These are phyloP conservation scores for Diaporthe batatas DNA, from an alignment of 2,329 filamentous ascomycete genomes.

Conservation along the genomic window DNA sequence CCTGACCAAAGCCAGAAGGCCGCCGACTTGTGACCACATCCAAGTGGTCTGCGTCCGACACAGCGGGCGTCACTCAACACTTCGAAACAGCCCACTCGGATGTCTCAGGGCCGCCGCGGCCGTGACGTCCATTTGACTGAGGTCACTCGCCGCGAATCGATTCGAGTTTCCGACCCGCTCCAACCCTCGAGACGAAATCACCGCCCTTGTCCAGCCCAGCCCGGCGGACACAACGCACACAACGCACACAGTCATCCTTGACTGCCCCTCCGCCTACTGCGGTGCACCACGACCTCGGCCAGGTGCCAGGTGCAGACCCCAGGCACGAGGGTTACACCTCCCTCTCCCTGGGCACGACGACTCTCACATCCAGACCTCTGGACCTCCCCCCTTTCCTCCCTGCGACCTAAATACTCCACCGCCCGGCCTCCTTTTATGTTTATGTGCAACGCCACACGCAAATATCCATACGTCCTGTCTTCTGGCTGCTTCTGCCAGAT, in stretches of 20 bases:
- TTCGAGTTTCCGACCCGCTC: slow-evolving; percentile 12
- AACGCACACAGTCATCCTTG: slow-evolving; percentile 2
- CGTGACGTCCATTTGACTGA: slow-evolving; percentile 35
- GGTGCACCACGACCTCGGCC: slow-evolving; percentile 33
- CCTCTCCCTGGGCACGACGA: slow-evolving; percentile 11
- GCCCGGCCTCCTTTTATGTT: slow-evolving; percentile 33
- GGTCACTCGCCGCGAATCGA: slow-evolving; percentile 35
- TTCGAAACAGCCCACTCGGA: slow-evolving; percentile 35
- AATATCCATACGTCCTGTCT: slow-evolving; percentile 34
- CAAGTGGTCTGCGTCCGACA: slow-evolving; percentile 31
- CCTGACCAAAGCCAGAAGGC: slow-evolving; percentile 15
- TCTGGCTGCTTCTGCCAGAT: slow-evolving; percentile 57
- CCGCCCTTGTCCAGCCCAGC: slow-evolving; percentile 13
- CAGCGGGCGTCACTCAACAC: slow-evolving; percentile 31
- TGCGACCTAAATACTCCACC: slow-evolving; percentile 34
- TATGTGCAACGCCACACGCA: slow-evolving; percentile 42
- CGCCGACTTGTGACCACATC: slow-evolving; percentile 30
- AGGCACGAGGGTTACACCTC: slow-evolving; percentile 34
- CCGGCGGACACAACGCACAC: slow-evolving; percentile 4
- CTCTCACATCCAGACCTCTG: not conserved
- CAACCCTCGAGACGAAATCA: slow-evolving; percentile 25
- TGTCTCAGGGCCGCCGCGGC: slow-evolving; percentile 34
- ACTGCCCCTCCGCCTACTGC: slow-evolving; percentile 21
- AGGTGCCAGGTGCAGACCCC: slow-evolving; percentile 37
- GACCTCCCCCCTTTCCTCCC: slow-evolving; percentile 26